A percentile compares a stretch with the other conserved stretches of the same genome.
phyloP scores from a whole-genome alignment of 2,329 filamentous ascomycete species.

The Fusarium sp. region DNA sequence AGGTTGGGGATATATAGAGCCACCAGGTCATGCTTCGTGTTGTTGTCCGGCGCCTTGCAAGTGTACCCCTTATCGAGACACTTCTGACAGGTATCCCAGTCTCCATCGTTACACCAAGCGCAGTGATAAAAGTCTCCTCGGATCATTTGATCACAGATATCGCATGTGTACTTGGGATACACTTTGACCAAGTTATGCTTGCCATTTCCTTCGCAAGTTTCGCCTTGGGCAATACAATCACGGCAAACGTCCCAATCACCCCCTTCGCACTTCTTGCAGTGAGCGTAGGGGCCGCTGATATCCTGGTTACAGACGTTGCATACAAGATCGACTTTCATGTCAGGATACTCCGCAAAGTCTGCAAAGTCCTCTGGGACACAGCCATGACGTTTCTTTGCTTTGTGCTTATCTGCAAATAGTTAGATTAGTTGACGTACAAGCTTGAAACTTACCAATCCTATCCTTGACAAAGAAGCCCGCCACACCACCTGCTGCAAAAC shows the following conservation, averaged over 20 bases:
- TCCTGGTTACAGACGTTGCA: constrained; percentile 30
- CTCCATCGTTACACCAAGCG: constrained; percentile 8
- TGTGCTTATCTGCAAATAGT: constrained; percentile 18
- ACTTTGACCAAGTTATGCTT: constrained; percentile 34
- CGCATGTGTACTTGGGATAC: constrained; percentile 28
- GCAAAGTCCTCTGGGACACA: constrained; percentile 12
- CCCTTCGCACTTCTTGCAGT: constrained; percentile 31
- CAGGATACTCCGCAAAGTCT: constrained; percentile 27
- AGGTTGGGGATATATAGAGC: constrained; percentile 14
- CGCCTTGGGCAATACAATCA: constrained; percentile 25
- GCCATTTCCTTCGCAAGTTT: constrained; percentile 10
- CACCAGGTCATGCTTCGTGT: constrained; percentile 1
- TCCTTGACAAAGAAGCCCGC: constrained; percentile 35
- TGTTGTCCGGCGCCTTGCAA: not conserved
- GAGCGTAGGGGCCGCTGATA: constrained; percentile 29
- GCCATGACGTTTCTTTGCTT: constrained; percentile 35
- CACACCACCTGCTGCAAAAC: constrained; percentile 30
- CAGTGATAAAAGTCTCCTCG: constrained; percentile 29
- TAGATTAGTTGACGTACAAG: not conserved
- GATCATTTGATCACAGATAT: constrained; percentile 23
- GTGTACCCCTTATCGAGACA: constrained; percentile 28
- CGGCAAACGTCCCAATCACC: constrained; percentile 35
- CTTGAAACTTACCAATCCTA: constrained; percentile 16
- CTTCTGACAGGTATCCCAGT: constrained; percentile 29
- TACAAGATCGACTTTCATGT: not conserved